Base-by-base conservation (phyloP, 768 basidiomycete genomes). In the Mycena rebaudengoi region DNA sequence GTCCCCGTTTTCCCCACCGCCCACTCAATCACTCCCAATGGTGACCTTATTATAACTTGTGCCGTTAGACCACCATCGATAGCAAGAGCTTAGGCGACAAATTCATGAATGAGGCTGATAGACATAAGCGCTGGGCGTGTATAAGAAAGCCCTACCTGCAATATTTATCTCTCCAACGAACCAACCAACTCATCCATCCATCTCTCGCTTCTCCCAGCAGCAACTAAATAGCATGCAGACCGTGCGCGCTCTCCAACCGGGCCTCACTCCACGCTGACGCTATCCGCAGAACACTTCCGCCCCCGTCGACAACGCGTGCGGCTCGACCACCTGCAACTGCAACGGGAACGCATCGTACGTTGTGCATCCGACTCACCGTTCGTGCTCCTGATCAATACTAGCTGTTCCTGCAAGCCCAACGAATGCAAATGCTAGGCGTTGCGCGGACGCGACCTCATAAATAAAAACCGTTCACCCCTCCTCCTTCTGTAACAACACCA, bases 291-390 rank as follows among this genome's bases (percentile, higher is more conserved):
- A 60, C 70, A 65, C 56, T 52, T 5, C 70, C 51, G 48, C 65
- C 62, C 78, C 74, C 25, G 70, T 75, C 49, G 70, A 78, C 72
- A 61, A 67, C 37, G 68, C 69, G 43, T 80, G 79, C 69, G 71
- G 69, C 26, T 46, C 65, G 33, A 63, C 11, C 41, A 54, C 51
- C 58, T 75, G 73, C 70, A 64, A 60, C 18, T 77, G 78, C 71
- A 70, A 35, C 13, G 7, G 39, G 2, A 13, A n/a, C n/a, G n/a
- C n/a, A n/a, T n/a, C 59, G 78, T 78, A 69, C 2, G 70, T 20
- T 32, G 4, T 6, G 60, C 16, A 12, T 30, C 16, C 7, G 8
- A 13, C 26, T 30, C 23, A n/a, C 28, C 37, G 0, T 32, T 11
- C 16, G 3, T 45, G 20, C 23, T 43, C 37, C 45, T 52, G 29